Conservation (phyloP, 1,284 basidiomycete genomes). For the Pseudozyma tsukubaensis region DNA sequence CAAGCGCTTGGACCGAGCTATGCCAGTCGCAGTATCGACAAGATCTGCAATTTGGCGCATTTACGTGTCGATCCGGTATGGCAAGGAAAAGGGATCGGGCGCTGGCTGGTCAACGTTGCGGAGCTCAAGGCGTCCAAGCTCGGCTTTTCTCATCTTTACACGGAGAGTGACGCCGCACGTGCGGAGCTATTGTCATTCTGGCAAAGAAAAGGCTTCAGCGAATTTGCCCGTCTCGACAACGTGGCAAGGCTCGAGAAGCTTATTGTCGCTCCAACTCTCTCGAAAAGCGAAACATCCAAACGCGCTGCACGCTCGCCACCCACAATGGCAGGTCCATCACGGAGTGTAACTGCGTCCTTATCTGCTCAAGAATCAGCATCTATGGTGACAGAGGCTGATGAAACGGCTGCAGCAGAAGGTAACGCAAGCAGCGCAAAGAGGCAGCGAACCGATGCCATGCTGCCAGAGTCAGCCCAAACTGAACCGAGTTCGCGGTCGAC, state of each 20-base stretch:
- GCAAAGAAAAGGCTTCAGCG: conserved; percentile 20
- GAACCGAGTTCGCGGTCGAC: background rate
- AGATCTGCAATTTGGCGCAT: conserved; percentile 35
- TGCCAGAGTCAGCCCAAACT: background rate
- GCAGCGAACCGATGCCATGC: background rate
- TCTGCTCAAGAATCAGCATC: background rate
- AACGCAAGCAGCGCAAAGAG: background rate
- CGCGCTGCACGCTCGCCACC: background rate
- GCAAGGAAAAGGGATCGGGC: conserved; percentile 41
- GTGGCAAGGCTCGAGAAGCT: conserved; percentile 38
- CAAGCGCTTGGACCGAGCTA: conserved; percentile 44
- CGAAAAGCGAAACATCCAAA: conserved; percentile 11
- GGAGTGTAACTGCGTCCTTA: background rate
- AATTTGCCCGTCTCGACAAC: conserved; percentile 32
- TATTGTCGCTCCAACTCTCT: background rate
- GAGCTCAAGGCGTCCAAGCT: conserved; percentile 44
- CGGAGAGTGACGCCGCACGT: conserved; percentile 18
- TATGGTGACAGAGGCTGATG: background rate
- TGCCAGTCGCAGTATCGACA: conserved; percentile 48
- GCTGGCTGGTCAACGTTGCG: conserved; percentile 37
- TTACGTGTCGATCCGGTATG: conserved; percentile 34
- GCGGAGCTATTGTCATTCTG: conserved; percentile 34
- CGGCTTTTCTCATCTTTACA: conserved; percentile 44
- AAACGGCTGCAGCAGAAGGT: background rate
- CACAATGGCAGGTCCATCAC: no score